Evolutionary conservation across 2,329 filamentous ascomycete genomes (phyloP), one percentile per base, ranked within the genome.

Genomic region (Helicocarpus griseus): DNA sequence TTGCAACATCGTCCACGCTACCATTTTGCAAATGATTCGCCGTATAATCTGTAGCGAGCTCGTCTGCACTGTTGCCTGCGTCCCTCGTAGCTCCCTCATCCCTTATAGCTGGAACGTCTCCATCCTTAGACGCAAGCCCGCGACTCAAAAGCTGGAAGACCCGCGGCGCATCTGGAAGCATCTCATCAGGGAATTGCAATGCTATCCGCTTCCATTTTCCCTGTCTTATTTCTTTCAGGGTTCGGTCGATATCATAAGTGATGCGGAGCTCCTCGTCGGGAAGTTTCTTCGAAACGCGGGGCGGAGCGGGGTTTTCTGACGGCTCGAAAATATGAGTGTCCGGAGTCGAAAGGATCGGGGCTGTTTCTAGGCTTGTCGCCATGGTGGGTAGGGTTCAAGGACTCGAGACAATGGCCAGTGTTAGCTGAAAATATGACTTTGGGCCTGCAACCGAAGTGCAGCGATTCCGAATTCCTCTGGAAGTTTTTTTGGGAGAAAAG

Each of bases 111-210:
- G 57, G 40, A 26, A 54, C 50, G 40, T 61, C 59, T 19, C 60
- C 58, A 17, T 57, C 41, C n/a, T 6, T 2, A 2, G 38, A 57
- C 36, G 67, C 66, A 46, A 85, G 63, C 0, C 76, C 78, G 41
- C 73, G 69, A 51, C 73, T 74, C 55, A 95, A 69, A 0, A 81
- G 73, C 50, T 84, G 81, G 52, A 85, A 89, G 0, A 96, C 87
- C 52, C 85, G 78, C 4, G 89, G 85, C 7, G 87, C 88, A 75
- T 98, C 89, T 0, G 80, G 76, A 0, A 98, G 78, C 88, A 97
- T 95, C 26, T 85, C 78, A 70, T 98, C 93, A 0, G 93, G 91
- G 60, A 98, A 97, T 65, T 98, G 93, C n/a, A 98, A 73, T 1
- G 89, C 93, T 29, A 98, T 80, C 48, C 86, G 80, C 56, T 72